phyloP scores from a whole-genome alignment of 768 basidiomycete species.

The Termitomyces sp. region DNA sequence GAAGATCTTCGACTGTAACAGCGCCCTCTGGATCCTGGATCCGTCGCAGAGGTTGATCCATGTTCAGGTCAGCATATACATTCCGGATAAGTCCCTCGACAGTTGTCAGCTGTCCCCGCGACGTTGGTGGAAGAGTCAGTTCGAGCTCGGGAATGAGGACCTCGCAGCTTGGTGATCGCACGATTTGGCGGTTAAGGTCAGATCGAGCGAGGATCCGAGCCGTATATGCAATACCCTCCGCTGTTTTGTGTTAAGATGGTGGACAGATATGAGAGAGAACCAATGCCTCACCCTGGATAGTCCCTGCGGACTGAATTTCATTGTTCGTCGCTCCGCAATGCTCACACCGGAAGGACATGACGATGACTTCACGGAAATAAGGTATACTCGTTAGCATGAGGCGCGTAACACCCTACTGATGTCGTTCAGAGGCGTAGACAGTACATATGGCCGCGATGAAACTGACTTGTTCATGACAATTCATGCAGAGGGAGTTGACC shows the following conservation, averaged over 20 bases:
- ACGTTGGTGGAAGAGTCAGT: slow-evolving; percentile 81
- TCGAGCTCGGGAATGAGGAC: slow-evolving; percentile 84
- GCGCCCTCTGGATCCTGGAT: slow-evolving; percentile 72
- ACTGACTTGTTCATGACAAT: slow-evolving; percentile 83
- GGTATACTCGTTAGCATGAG: slow-evolving; percentile 92
- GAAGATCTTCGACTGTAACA: slow-evolving; percentile 66
- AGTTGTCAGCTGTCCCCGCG: slow-evolving; percentile 91
- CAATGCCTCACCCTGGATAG: slow-evolving; percentile 64
- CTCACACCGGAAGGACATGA: slow-evolving; percentile 96
- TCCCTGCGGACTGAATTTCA: slow-evolving; percentile 88
- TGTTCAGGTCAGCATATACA: slow-evolving; percentile 70
- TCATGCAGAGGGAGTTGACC: slow-evolving; percentile 92
- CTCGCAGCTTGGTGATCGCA: slow-evolving; percentile 81
- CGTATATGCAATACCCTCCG: slow-evolving; percentile 81
- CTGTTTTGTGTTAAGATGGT: slow-evolving; percentile 31
- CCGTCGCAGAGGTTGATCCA: slow-evolving; percentile 79
- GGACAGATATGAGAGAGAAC: background rate
- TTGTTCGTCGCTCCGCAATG: slow-evolving; percentile 89
- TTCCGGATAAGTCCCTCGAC: slow-evolving; percentile 89
- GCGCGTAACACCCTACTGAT: slow-evolving; percentile 74
- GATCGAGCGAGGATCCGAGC: slow-evolving; percentile 64
- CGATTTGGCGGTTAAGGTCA: slow-evolving; percentile 90
- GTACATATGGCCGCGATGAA: background rate
- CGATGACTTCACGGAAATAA: slow-evolving; percentile 90
- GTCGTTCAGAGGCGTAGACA: slow-evolving; percentile 15